Base-by-base conservation (phyloP, 2,329 filamentous ascomycete species). In the Aspergillus carbonarius region DNA sequence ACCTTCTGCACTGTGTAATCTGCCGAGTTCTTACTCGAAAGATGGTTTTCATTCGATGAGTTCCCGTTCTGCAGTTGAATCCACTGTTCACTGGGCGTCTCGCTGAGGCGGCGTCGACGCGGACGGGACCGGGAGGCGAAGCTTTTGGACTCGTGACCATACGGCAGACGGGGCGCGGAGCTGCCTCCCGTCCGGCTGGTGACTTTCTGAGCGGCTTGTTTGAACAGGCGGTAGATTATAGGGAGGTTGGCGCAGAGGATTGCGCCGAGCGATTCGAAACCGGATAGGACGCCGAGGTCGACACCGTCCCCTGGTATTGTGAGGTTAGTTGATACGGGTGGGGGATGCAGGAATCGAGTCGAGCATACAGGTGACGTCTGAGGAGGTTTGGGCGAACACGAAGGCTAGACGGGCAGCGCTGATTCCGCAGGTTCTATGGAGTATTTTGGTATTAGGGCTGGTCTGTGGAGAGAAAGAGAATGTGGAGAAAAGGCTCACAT, bases 171-270 rank as follows among this genome's bases (percentile, higher is more conserved):
- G 3, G 48, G 51, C 17, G 27, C 17, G 9, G 51, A 34, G 23
- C 39, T 32, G 18, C 42, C 44, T 15, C 37, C 46, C 17, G 25
- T 32, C 20, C 47, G 48, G 17, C 50, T 58, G 42, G 23, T 40
- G 23, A 58, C 37, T 15, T 58, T 58, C 15, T 58, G 55, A 2
- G 42, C 55, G 34, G 50, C 55, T 15, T 32, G 46, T 15, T 23
- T 23, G 34, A 54, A 58, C 4, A 58, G n/a, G n/a, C 55, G 55
- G 49, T 58, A 58, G 50, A 58, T 58, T 32, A 58, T 58, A 4
- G 50, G 55, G 5, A 58, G 50, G 25, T 58, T 58, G 34, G 55
- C 55, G 50, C 55, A 58, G 49, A 58, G 55, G 4, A 58, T 34
- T 2, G 42, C 50, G 1, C 50, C 55, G 18, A 58, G 35, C 2